A percentile compares a stretch with the other conserved stretches of the same genome.
Conservation (phyloP, 139 green algal genomes). For the Klebsormidium nitens region DNA sequence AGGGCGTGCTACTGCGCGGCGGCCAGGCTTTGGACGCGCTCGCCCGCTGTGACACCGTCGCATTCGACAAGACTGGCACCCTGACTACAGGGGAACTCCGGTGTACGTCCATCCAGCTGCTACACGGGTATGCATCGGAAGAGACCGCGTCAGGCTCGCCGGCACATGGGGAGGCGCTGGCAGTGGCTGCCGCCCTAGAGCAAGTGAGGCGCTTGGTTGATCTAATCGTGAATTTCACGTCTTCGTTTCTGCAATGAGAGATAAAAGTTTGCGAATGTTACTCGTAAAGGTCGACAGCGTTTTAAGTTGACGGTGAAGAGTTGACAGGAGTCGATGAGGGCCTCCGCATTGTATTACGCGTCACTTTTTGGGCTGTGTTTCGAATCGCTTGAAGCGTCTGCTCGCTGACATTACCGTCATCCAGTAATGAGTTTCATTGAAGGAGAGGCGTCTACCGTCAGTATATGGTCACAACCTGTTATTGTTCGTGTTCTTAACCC, state of each 20-base stretch:
- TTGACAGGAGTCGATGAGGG: slow-evolving; percentile 2
- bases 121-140: slow-evolving; percentile 13
- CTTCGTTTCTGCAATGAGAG: too few species aligned
- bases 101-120: slow-evolving; percentile 23
- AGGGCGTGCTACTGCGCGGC: slow-evolving; percentile 41
- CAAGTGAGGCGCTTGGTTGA: too few species aligned
- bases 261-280: too few species aligned
- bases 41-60: slow-evolving; percentile 32
- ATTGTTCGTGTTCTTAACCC: too few species aligned
- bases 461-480: too few species aligned
- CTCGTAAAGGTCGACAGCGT: neutral
- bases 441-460: too few species aligned
- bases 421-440: too few species aligned
- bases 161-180: slow-evolving; percentile 29
- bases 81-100: slow-evolving; percentile 40
- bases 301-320: neutral
- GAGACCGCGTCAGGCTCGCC: slow-evolving; percentile 3
- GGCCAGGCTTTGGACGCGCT: slow-evolving; percentile 40
- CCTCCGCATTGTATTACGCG: too few species aligned
- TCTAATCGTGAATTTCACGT: too few species aligned
- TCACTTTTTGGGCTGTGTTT: too few species aligned
- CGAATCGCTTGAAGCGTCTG: too few species aligned
- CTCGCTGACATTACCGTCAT: too few species aligned
- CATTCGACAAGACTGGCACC: slow-evolving; percentile 51
- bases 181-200: slow-evolving; percentile 41